phyloP scores from a whole-genome alignment of 1,284 basidiomycete species.

The Coriolopsis trogii region DNA sequence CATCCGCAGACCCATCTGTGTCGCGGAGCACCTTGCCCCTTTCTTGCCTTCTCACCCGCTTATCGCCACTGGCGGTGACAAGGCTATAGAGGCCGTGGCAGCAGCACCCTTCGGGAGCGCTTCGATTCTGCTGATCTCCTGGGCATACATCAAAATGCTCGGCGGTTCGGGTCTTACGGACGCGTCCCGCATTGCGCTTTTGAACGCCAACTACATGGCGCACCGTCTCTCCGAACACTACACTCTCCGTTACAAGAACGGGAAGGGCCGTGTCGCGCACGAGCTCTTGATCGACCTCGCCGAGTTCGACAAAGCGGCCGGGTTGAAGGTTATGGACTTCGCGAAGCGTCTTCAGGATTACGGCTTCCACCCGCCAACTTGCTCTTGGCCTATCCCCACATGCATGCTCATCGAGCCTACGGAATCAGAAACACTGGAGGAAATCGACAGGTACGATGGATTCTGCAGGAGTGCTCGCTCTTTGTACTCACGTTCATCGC shows the following conservation, averaged over 20 bases:
- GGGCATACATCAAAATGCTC: constrained; percentile 98
- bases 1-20: constrained; percentile 83
- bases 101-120: constrained; percentile 95
- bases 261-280: constrained; percentile 90
- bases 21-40: constrained; percentile 89
- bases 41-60: constrained; percentile 95
- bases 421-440: constrained; percentile 89
- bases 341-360: constrained; percentile 95
- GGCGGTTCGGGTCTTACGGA: constrained; percentile 88
- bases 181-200: constrained; percentile 84
- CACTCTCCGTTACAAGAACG: constrained; percentile 89
- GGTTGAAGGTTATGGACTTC: constrained; percentile 93
- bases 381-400: constrained; percentile 93
- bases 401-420: constrained; percentile 97
- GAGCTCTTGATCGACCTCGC: constrained; percentile 95
- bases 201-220: constrained; percentile 98
- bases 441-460: constrained; percentile 72
- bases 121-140: constrained; percentile 95
- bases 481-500: background rate
- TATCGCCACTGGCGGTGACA: constrained; percentile 67
- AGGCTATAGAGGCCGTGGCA: constrained; percentile 87
- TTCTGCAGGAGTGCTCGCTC: background rate
- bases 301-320: constrained; percentile 89
- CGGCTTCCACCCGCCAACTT: constrained; percentile 90
- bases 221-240: constrained; percentile 86